A percentile compares a stretch with the other conserved stretches of the same genome.
These are phyloP conservation scores for Galerina sulciceps DNA, from an alignment of 768 basidiomycete species.

Conservation along the genomic window DNA sequence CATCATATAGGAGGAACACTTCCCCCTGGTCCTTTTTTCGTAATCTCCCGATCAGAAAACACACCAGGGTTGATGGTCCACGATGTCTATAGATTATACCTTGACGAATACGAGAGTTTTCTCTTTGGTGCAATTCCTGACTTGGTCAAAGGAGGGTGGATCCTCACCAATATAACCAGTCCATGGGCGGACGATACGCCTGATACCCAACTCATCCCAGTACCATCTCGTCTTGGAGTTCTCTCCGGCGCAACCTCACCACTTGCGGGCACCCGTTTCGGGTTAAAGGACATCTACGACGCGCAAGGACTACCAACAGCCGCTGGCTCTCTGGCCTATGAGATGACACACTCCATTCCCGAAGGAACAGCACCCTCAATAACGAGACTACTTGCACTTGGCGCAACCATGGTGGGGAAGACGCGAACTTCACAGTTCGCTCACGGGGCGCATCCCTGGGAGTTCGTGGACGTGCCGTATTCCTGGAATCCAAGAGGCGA, in stretches of 20 bases:
- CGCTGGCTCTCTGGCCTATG: constrained; percentile 38
- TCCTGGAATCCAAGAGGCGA: constrained; percentile 43
- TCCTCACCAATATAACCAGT: constrained; percentile 34
- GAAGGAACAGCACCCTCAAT: constrained; percentile 43
- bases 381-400: constrained; percentile 48
- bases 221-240: constrained; percentile 22
- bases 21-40: constrained; percentile 34
- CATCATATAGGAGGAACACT: constrained; percentile 17
- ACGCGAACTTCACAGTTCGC: constrained; percentile 57
- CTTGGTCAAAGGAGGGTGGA: constrained; percentile 33
- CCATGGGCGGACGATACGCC: constrained; percentile 14
- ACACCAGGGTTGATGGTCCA: constrained; percentile 13
- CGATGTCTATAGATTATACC: constrained; percentile 41
- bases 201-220: constrained; percentile 47
- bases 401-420: constrained; percentile 57
- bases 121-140: constrained; percentile 46
- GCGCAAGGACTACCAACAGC: constrained; percentile 36
- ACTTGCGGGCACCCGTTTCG: constrained; percentile 51
- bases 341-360: constrained; percentile 36
- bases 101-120: constrained; percentile 48
- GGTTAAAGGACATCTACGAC: constrained; percentile 49
- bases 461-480: constrained; percentile 38
- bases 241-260: constrained; percentile 20
- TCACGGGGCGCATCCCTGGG: constrained; percentile 48
- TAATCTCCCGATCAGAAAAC: constrained; percentile 16